Percentiles rank a stretch among this genome's conserved stretches.
phyloP scores from a whole-genome alignment of 2,329 filamentous ascomycete species.

The Bipolaris cookei region DNA sequence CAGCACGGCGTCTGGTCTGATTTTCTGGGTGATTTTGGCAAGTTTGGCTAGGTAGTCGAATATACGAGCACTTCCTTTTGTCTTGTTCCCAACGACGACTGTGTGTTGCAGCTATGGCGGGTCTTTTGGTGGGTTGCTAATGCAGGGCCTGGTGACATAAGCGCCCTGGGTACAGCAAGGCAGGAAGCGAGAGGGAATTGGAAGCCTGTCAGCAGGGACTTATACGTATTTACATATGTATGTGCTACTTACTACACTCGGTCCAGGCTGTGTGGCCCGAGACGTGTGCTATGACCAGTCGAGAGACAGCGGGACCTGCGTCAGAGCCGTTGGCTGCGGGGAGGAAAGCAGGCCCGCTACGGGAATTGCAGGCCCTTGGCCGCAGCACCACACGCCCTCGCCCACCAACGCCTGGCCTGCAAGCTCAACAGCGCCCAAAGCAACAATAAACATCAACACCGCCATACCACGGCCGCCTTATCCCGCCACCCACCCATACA shows the following conservation, averaged over 20 bases:
- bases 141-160: background rate
- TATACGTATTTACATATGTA: background rate
- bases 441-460: slow-evolving; percentile 13
- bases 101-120: background rate
- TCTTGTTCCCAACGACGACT: background rate
- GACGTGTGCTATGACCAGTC: slow-evolving; percentile 5
- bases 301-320: slow-evolving; percentile 15
- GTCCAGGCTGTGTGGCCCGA: background rate
- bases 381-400: slow-evolving; percentile 23
- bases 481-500: background rate
- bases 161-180: background rate
- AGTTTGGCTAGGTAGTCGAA: slow-evolving; percentile 1
- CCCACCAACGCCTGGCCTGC: too few species aligned
- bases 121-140: slow-evolving; percentile 1
- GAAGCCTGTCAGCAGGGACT: background rate
- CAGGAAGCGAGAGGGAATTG: background rate
- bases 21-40: slow-evolving; percentile 18
- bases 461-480: background rate
- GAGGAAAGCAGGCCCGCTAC: slow-evolving; percentile 33
- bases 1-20: slow-evolving; percentile 36
- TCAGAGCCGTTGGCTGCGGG: slow-evolving; percentile 24
- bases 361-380: slow-evolving; percentile 21
- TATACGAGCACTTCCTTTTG: background rate
- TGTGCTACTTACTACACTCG: background rate
- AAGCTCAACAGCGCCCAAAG: slow-evolving; percentile 12